phyloP scores from a whole-genome alignment of 306 rosid genomes.

The Canavalia gladiata region DNA sequence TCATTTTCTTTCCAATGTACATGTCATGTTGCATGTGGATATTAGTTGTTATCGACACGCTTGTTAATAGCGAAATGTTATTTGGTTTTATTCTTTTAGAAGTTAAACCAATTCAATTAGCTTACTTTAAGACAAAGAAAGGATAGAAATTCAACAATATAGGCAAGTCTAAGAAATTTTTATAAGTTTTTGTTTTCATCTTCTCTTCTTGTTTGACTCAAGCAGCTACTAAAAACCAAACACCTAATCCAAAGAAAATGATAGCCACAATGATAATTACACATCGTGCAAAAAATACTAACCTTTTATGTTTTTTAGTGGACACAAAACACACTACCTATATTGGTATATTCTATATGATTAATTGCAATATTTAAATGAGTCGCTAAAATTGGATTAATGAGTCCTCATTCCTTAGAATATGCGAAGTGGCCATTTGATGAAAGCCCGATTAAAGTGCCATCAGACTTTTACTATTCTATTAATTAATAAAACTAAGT shows the following conservation, averaged over 20 bases:
- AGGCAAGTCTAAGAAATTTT: not conserved
- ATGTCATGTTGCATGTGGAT: not conserved
- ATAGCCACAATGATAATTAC: not conserved
- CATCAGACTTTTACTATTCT: not conserved
- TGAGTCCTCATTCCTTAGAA: too few species aligned
- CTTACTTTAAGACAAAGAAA: constrained; percentile 8
- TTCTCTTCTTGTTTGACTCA: not conserved
- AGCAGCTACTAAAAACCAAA: not conserved
- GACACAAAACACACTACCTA: too few species aligned
- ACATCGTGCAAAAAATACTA: not conserved
- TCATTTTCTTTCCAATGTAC: not conserved
- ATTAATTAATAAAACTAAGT: not conserved
- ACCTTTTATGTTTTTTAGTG: too few species aligned
- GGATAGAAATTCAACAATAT: too few species aligned
- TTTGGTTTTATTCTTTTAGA: not conserved
- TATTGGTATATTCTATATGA: too few species aligned
- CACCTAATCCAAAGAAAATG: constrained; percentile 11
- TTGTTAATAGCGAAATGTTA: constrained; percentile 20
- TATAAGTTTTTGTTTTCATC: not conserved
- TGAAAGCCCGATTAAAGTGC: too few species aligned
- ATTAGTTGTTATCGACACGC: not conserved
- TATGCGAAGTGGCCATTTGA: too few species aligned
- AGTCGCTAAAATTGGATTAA: too few species aligned
- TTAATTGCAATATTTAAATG: too few species aligned
- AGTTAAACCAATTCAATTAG: constrained; percentile 14